A percentile compares a stretch with the other conserved stretches of the same genome.
Conservation (phyloP, 1,284 basidiomycete species). For the Volvariella volvacea region DNA sequence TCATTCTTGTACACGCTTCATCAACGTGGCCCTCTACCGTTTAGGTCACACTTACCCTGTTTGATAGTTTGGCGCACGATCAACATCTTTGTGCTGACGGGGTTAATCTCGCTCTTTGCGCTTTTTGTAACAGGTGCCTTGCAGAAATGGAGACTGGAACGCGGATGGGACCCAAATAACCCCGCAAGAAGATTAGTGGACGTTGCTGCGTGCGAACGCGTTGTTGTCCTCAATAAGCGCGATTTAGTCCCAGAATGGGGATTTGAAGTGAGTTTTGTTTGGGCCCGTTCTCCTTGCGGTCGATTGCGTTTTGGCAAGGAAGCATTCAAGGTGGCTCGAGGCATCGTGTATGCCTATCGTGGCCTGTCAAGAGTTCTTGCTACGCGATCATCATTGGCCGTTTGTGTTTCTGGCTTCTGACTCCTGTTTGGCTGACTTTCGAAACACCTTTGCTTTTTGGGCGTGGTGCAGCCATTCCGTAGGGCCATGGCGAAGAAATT, state of each 20-base stretch:
- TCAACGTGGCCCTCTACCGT: slow-evolving; percentile 4
- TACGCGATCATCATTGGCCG: too few relatives aligned
- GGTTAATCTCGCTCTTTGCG: slow-evolving; percentile 15
- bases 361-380: too few relatives aligned
- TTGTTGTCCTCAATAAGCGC: slow-evolving; percentile 91
- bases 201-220: slow-evolving; percentile 60
- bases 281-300: slow-evolving; percentile 1
- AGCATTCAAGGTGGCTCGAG: too few relatives aligned
- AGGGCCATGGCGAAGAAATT: slow-evolving; percentile 61
- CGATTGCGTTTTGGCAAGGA: neutral
- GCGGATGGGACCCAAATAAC: slow-evolving; percentile 42
- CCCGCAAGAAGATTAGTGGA: slow-evolving; percentile 27
- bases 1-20: neutral
- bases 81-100: slow-evolving; percentile 12
- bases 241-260: slow-evolving; percentile 87
- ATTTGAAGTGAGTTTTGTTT: slow-evolving; percentile 58
- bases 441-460: slow-evolving; percentile 10
- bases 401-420: too few relatives aligned
- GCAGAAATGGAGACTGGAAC: slow-evolving; percentile 57
- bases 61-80: neutral
- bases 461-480: slow-evolving; percentile 52
- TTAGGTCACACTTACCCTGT: too few relatives aligned
- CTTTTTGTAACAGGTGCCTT: slow-evolving; percentile 40
- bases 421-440: slow-evolving; percentile 1
- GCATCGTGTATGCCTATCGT: too few relatives aligned